A percentile compares a stretch with the other conserved stretches of the same genome.
Conservation (phyloP, 2,329 filamentous ascomycete species). For the Metarhizium anisopliae region DNA sequence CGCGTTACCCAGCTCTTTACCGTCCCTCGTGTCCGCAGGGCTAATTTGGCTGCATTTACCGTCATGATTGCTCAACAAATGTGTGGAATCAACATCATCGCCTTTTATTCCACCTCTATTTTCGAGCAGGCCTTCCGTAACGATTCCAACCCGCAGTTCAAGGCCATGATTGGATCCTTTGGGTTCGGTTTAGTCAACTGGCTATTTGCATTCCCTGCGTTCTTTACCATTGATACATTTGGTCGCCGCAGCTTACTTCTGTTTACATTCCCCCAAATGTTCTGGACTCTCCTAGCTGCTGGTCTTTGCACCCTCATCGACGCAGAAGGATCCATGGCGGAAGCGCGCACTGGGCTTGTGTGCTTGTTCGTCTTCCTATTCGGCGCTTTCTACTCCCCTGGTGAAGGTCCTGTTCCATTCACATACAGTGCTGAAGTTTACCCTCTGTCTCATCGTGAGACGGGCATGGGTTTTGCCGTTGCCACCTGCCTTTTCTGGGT, state of each 20-base stretch:
- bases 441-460: conserved; percentile 53
- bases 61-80: conserved; percentile 76
- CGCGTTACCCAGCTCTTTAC: conserved; percentile 56
- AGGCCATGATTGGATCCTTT: conserved; percentile 40
- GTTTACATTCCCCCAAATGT: conserved; percentile 59
- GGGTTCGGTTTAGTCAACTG: conserved; percentile 51
- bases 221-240: conserved; percentile 60
- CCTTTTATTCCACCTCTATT: conserved; percentile 62
- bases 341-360: conserved; percentile 41
- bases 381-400: conserved; percentile 55
- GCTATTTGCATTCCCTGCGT: conserved; percentile 55
- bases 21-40: conserved; percentile 58
- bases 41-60: conserved; percentile 65
- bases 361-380: conserved; percentile 58
- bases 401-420: conserved; percentile 55
- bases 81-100: conserved; percentile 61
- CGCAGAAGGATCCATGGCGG: conserved; percentile 18
- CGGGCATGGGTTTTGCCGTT: conserved; percentile 56
- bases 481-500: conserved; percentile 48
- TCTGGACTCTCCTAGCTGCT: conserved; percentile 42
- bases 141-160: conserved; percentile 25
- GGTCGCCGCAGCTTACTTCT: conserved; percentile 53
- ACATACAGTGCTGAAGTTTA: conserved; percentile 56
- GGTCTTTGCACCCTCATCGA: conserved; percentile 29
- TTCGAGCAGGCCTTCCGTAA: conserved; percentile 48